Conservation (phyloP, 305 asterid genomes). For the Andrographis paniculata region DNA sequence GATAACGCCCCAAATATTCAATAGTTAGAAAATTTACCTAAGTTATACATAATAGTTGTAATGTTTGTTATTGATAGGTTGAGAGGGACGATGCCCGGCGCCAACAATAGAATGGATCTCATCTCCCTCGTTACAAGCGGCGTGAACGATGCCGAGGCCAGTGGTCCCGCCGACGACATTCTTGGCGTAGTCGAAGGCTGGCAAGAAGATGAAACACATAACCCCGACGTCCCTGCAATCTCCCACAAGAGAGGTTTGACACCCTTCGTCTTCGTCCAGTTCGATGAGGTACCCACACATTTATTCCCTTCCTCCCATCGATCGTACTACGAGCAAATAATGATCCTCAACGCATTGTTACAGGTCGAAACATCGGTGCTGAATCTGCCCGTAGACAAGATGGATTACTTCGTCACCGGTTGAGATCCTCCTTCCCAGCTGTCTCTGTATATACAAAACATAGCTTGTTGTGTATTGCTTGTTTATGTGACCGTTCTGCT, state of each 20-base stretch:
- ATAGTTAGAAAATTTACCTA: no score
- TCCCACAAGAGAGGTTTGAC: constrained; percentile 83
- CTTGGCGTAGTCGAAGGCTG: constrained; percentile 83
- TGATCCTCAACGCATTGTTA: background rate
- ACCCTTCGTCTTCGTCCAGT: constrained; percentile 83
- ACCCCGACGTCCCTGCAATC: constrained; percentile 83
- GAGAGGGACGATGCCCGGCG: constrained; percentile 78
- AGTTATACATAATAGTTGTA: no score
- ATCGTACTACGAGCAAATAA: no score
- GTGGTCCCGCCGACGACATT: constrained; percentile 56
- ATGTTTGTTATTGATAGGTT: constrained; percentile 37
- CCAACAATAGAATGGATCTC: constrained; percentile 86
- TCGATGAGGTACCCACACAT: constrained; percentile 67
- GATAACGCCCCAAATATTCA: no score
- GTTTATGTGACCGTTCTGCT: no score
- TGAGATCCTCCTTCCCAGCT: constrained; percentile 13
- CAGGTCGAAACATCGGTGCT: constrained; percentile 44
- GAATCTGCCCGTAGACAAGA: constrained; percentile 48
- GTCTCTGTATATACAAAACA: no score
- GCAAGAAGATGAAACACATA: constrained; percentile 89
- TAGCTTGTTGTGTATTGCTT: no score
- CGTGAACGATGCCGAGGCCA: constrained; percentile 59
- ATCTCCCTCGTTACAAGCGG: constrained; percentile 80
- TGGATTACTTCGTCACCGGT: constrained; percentile 51
- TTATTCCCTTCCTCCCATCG: background rate